Evolutionary conservation across 2,329 filamentous ascomycete genomes (phyloP), one percentile per base, ranked within the genome.

Genomic region (Dactylellina cionopaga): DNA sequence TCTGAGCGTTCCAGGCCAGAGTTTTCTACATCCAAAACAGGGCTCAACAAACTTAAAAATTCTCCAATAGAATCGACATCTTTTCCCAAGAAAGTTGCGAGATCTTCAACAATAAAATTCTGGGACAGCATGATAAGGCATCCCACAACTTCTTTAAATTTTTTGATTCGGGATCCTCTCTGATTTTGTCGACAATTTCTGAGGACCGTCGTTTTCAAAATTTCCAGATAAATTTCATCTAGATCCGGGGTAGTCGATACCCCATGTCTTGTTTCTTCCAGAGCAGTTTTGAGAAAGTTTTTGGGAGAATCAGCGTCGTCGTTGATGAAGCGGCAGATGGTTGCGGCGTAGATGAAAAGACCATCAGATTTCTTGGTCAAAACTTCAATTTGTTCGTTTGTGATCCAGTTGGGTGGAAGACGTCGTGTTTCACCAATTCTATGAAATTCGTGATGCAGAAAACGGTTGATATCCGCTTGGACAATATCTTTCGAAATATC

Each of bases 281-380:
- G 47, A 10, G 41, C 31, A 22, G 24, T 33, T 29, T 22, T 25
- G 1, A 74, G 39, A 17, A 37, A 39, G 33, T 49, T 39, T 25
- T 52, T 46, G 9, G 63, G 43, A 11, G 13, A 33, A 11, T 51
- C 46, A 15, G 49, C 27, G 4, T 22, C 13, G 11, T 19, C 51
- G 29, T 51, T 54, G 41, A 80, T 69, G 47, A 77, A 79, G 11
- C 75, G 76, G 66, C 76, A 79, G 9, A 74, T 66, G 10, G 76
- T 78, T 25, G 75, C 69, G 24, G 76, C 75, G 58, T 73, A 55
- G 29, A 78, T 78, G 65, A 79, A 79, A 31, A 78, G 63, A 1
- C 75, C 44, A 59, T 44, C 49, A 1, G 77, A 72, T 41, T 49
- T 74, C 31, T 70, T 22, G 24, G 74, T 73, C 11, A 79, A 65